Percentiles rank a stretch among this genome's conserved stretches.
Conservation (phyloP, 2,329 filamentous ascomycete genomes). For the Apiospora saccharicola region DNA sequence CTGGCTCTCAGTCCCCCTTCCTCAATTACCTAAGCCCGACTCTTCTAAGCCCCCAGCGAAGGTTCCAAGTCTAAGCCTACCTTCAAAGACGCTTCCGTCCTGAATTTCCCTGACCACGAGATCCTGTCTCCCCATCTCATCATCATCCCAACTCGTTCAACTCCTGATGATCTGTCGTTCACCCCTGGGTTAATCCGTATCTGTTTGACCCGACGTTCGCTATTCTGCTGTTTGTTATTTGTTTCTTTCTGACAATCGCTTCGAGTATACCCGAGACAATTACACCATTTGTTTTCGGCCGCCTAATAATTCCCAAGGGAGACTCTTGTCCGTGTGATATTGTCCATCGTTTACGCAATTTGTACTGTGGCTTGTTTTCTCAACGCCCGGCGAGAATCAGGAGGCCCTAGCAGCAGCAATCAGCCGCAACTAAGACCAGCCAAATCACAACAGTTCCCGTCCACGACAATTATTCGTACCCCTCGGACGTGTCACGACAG, state of each 20-base stretch:
- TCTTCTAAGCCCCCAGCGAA: constrained; percentile 7
- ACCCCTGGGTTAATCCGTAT: constrained; percentile 16
- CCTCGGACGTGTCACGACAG: constrained; percentile 25
- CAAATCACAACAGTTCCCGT: constrained; percentile 24
- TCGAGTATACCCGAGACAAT: constrained; percentile 19
- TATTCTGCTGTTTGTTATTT: constrained; percentile 12
- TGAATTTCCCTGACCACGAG: constrained; percentile 17
- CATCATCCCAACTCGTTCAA: constrained; percentile 21
- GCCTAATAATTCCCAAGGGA: constrained; percentile 16
- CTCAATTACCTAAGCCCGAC: neutral
- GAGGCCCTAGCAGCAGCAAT: constrained; percentile 16
- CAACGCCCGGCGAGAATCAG: constrained; percentile 19
- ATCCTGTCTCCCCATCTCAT: constrained; percentile 13
- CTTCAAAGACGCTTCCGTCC: constrained; percentile 5
- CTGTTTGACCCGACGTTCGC: constrained; percentile 18
- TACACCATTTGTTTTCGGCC: constrained; percentile 1
- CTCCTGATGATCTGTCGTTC: constrained; percentile 18
- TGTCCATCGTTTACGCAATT: constrained; percentile 1
- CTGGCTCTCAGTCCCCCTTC: neutral
- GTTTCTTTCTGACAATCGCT: constrained; percentile 16
- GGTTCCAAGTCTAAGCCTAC: constrained; percentile 9
- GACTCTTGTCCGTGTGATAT: constrained; percentile 20
- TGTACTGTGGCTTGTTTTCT: constrained; percentile 20
- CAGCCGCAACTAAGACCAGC: neutral
- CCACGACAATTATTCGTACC: constrained; percentile 21